Evolutionary conservation across 2,329 filamentous ascomycete genomes (phyloP).

Genomic region (Diaporthe sp.): DNA sequence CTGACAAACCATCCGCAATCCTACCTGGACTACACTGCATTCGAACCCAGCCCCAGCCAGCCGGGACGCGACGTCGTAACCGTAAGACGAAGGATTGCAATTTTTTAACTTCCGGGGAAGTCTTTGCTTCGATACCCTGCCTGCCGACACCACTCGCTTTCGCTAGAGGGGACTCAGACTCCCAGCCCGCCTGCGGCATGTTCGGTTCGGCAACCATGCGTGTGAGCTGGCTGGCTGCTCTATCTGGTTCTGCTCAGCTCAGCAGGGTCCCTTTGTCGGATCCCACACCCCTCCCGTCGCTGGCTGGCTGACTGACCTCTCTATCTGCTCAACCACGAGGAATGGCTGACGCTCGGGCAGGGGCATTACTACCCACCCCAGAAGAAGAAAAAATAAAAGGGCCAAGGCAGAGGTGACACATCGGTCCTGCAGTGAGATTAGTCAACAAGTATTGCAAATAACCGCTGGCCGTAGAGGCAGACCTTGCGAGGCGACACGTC

Average conservation of each 20-base stretch:
- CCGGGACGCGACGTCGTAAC: conserved; percentile 11
- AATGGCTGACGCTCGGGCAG: not conserved
- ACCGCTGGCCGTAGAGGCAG: not conserved
- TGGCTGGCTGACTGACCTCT: too few relatives aligned
- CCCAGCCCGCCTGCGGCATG: too few relatives aligned
- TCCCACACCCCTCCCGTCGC: not conserved
- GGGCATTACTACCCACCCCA: not conserved
- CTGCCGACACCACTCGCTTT: not conserved
- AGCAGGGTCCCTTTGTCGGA: too few relatives aligned
- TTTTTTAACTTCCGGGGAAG: not conserved
- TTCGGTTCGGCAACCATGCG: too few relatives aligned
- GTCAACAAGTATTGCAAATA: not conserved
- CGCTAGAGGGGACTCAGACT: too few relatives aligned
- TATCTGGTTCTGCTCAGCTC: too few relatives aligned
- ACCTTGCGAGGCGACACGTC: conserved; percentile 5
- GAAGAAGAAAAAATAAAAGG: too few relatives aligned
- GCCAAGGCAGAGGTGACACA: not conserved
- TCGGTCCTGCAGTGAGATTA: not conserved
- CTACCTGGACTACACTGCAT: too few relatives aligned
- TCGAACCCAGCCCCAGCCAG: not conserved
- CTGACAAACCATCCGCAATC: not conserved
- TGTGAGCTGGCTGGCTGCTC: too few relatives aligned
- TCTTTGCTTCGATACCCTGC: not conserved
- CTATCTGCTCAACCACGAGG: too few relatives aligned
- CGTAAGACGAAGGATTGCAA: not conserved